Conservation (phyloP, 2,329 filamentous ascomycete genomes). For the Fusarium keratoplasticum region DNA sequence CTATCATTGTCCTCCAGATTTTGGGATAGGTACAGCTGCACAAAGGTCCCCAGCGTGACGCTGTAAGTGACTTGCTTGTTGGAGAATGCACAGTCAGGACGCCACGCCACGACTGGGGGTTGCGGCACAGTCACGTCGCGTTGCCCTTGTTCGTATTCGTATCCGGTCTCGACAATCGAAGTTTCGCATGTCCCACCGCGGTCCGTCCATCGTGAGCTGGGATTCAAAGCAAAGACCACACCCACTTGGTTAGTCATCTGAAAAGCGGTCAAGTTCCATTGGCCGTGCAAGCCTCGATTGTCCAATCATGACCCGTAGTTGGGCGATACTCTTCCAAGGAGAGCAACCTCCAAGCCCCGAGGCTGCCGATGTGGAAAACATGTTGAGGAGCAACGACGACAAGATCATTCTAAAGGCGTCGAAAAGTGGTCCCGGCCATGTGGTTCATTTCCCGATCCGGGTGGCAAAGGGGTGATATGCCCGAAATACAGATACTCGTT, state of each 20-base stretch:
- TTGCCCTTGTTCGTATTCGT: constrained; percentile 40
- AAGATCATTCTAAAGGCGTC: not conserved
- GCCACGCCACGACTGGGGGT: not conserved
- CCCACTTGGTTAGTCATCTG: constrained; percentile 27
- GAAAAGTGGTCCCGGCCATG: not conserved
- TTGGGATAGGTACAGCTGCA: not conserved
- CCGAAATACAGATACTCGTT: not conserved
- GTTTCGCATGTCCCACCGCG: not conserved
- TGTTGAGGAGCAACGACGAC: not conserved
- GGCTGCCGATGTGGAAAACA: not conserved
- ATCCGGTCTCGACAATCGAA: constrained; percentile 18
- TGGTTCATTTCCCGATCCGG: not conserved
- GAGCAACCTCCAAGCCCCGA: not conserved
- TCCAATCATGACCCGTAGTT: constrained; percentile 13
- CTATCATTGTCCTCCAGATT: not conserved
- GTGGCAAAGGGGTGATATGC: not conserved
- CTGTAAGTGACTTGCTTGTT: not conserved
- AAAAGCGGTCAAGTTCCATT: constrained; percentile 35
- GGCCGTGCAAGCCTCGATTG: constrained; percentile 16
- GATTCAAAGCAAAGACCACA: constrained; percentile 7
- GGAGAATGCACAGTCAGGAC: not conserved
- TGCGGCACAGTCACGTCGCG: not conserved
- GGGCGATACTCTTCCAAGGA: not conserved
- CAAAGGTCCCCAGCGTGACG: not conserved
- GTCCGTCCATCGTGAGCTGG: not conserved